These are phyloP conservation scores for Hypoxylon trugodes DNA, from an alignment of 495 filamentous ascomycete species.

Conservation along the genomic window DNA sequence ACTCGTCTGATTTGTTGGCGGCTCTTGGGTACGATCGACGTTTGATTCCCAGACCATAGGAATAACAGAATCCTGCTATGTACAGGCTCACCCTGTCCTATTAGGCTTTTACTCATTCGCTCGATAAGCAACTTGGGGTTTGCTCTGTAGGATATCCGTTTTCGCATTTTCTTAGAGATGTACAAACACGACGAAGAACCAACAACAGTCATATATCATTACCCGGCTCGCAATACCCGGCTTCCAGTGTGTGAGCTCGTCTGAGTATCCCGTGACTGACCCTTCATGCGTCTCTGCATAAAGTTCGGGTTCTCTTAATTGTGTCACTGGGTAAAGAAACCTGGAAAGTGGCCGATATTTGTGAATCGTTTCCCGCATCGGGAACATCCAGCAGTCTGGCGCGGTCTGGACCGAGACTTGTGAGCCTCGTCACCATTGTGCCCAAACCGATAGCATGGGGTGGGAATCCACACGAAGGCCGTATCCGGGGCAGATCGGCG, in stretches of 20 bases:
- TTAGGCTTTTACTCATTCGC: background rate
- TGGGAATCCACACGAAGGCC: conserved; percentile 18
- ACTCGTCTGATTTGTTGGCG: conserved; percentile 6
- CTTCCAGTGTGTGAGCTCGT: background rate
- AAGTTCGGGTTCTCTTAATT: conserved; percentile 2
- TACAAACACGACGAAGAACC: conserved; percentile 5
- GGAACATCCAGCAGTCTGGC: conserved; percentile 3
- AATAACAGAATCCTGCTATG: conserved; percentile 3
- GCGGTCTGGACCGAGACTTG: conserved; percentile 32
- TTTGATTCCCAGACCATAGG: conserved; percentile 13
- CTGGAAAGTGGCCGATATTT: background rate
- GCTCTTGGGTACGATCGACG: conserved; percentile 17
- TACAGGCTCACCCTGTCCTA: background rate
- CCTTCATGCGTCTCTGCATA: conserved; percentile 34
- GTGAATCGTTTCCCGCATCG: conserved; percentile 13
- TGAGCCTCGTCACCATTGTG: conserved; percentile 20
- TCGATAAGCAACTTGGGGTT: background rate
- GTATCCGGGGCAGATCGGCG: conserved; percentile 32
- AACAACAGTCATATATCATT: background rate
- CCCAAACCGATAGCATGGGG: conserved; percentile 27
- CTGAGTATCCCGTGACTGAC: conserved; percentile 41
- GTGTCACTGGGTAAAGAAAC: background rate
- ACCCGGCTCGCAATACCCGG: conserved; percentile 17
- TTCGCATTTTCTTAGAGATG: conserved; percentile 9
- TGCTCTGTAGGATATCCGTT: conserved; percentile 5